phyloP scores from a whole-genome alignment of 2,329 filamentous ascomycete genomes.

The Cladorrhinum sp. region DNA sequence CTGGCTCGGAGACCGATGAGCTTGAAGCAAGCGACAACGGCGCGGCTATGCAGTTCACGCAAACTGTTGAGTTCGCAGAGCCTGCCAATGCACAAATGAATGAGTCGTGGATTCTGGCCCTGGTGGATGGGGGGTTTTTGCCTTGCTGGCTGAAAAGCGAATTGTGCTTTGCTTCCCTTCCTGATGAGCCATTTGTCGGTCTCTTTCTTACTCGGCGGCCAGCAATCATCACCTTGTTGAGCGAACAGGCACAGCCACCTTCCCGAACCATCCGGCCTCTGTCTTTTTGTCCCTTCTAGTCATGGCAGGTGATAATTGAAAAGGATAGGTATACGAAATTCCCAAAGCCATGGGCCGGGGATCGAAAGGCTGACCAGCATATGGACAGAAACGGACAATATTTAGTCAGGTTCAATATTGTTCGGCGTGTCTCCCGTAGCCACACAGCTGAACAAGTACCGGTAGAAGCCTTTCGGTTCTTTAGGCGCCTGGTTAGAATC shows the following conservation, averaged over 20 bases:
- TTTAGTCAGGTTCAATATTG: not conserved
- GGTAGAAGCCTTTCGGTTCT: not conserved
- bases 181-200: not conserved
- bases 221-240: not conserved
- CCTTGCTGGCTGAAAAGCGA: not conserved
- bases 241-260: not conserved
- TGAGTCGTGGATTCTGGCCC: not conserved
- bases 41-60: not conserved
- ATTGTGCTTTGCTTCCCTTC: not conserved
- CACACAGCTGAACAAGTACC: not conserved
- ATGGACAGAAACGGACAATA: not conserved
- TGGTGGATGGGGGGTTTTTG: not conserved
- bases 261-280: not conserved
- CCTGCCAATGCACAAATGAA: not conserved
- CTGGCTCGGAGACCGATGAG: not conserved
- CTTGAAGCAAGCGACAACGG: not conserved
- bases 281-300: not conserved
- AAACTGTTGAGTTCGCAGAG: not conserved
- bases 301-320: not conserved
- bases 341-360: not conserved
- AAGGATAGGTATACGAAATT: not conserved
- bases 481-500: constrained; percentile 17
- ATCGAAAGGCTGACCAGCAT: not conserved
- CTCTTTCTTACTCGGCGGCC: not conserved
- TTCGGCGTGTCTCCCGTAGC: not conserved